phyloP scores from a whole-genome alignment of 441 rosid genomes.

The Gossypium aridum region DNA sequence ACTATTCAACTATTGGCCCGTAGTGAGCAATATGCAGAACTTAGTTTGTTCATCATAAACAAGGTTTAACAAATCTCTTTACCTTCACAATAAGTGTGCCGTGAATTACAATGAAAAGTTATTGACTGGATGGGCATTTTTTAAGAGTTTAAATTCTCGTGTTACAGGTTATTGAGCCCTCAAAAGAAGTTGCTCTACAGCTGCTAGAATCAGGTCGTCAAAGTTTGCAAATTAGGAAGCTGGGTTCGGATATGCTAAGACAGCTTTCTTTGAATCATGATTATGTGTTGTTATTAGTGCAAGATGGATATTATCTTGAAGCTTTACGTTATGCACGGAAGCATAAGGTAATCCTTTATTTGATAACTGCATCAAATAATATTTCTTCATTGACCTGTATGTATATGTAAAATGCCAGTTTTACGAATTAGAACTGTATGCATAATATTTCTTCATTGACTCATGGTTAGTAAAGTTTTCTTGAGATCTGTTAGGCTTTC shows the following conservation, averaged over 20 bases:
- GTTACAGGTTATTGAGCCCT: slow-evolving; percentile 81
- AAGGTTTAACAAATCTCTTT: slow-evolving; percentile 46
- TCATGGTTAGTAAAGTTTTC: background rate
- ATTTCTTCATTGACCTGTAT: background rate
- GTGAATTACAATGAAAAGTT: background rate
- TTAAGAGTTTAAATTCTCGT: slow-evolving; percentile 9
- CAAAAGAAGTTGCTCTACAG: slow-evolving; percentile 94
- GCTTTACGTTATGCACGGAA: slow-evolving; percentile 82
- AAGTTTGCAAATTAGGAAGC: slow-evolving; percentile 62
- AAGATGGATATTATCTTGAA: slow-evolving; percentile 89
- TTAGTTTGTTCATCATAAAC: slow-evolving; percentile 63
- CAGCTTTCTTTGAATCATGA: slow-evolving; percentile 87
- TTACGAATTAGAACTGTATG: background rate
- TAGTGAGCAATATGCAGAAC: slow-evolving; percentile 71
- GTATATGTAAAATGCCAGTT: slow-evolving; percentile 11
- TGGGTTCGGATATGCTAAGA: slow-evolving; percentile 90
- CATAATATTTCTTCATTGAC: background rate
- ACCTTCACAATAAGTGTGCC: background rate
- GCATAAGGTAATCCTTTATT: slow-evolving; percentile 6
- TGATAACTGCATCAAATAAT: background rate
- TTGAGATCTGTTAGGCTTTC: background rate
- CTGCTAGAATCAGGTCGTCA: slow-evolving; percentile 77
- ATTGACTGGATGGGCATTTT: background rate
- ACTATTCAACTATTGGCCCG: slow-evolving; percentile 65
- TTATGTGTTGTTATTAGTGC: slow-evolving; percentile 61